Conservation (phyloP, 306 rosid species). For the Citrullus colocynthis region DNA sequence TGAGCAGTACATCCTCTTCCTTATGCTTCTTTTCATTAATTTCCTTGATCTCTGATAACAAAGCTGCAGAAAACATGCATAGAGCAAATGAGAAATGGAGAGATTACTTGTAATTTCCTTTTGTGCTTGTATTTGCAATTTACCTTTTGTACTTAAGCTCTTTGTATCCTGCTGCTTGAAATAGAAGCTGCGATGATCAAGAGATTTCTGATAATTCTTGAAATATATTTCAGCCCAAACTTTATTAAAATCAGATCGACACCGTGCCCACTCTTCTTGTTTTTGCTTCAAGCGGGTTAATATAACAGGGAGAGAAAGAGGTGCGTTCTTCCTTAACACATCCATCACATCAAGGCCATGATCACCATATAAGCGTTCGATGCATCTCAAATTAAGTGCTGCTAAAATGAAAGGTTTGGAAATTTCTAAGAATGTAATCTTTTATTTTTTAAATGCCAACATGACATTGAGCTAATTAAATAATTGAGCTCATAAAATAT, state of each 20-base stretch:
- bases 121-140: not conserved
- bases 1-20: conserved; percentile 67
- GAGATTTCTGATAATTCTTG: conserved; percentile 92
- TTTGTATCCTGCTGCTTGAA: conserved; percentile 99
- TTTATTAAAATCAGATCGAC: conserved; percentile 85
- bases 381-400: conserved; percentile 90
- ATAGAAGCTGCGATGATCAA: conserved; percentile 96
- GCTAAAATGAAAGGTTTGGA: conserved; percentile 11
- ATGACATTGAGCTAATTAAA: not conserved
- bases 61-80: conserved; percentile 34
- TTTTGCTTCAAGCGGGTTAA: conserved; percentile 90
- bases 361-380: conserved; percentile 94
- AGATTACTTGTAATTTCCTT: not conserved
- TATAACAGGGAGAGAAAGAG: conserved; percentile 69
- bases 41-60: conserved; percentile 88
- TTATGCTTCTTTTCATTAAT: conserved; percentile 70
- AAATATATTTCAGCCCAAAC: conserved; percentile 98
- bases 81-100: not conserved
- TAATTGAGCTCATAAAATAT: not conserved
- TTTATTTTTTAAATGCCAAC: not conserved
- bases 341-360: conserved; percentile 96
- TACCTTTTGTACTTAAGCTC: conserved; percentile 83
- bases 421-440: not conserved
- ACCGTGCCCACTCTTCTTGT: conserved; percentile 94
- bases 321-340: conserved; percentile 76